Evolutionary conservation across 2,329 filamentous ascomycete genomes (phyloP).

Genomic region (Trichoderma oligosporum): DNA sequence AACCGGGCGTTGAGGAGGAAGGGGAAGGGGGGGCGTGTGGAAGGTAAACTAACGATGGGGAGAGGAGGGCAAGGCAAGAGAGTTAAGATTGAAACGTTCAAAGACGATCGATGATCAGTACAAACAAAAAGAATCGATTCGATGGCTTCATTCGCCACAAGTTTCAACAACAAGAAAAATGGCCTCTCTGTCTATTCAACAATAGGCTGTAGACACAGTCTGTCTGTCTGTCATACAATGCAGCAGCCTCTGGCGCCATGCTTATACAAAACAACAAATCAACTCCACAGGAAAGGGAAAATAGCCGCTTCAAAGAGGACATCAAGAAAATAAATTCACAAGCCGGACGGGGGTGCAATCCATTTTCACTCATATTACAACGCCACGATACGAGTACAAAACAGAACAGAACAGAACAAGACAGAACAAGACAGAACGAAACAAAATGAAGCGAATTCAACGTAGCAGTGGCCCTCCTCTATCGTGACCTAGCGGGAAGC

Average conservation of each 20-base stretch:
- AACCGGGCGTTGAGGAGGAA: not conserved
- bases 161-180: not conserved
- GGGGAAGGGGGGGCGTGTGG: slow-evolving; percentile 10
- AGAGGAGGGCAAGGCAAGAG: not conserved
- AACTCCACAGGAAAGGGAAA: no score
- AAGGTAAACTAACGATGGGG: not conserved
- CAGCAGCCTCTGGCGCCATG: not conserved
- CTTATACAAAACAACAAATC: not conserved
- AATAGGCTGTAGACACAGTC: not conserved
- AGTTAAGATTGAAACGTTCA: slow-evolving; percentile 28
- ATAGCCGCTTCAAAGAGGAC: slow-evolving; percentile 8
- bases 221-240: not conserved
- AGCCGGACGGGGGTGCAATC: no score
- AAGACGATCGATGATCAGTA: slow-evolving; percentile 32
- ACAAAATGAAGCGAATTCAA: not conserved
- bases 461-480: slow-evolving; percentile 1
- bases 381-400: not conserved
- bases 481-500: slow-evolving; percentile 16
- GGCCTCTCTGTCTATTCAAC: not conserved
- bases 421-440: not conserved
- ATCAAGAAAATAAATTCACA: not conserved
- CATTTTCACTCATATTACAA: no score
- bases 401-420: not conserved
- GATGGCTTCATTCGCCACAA: not conserved
- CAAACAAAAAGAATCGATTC: not conserved